Evolutionary conservation across 2,329 filamentous ascomycete genomes (phyloP), one percentile per base, ranked within the genome.

Genomic region (Geoglossum cookeanum): DNA sequence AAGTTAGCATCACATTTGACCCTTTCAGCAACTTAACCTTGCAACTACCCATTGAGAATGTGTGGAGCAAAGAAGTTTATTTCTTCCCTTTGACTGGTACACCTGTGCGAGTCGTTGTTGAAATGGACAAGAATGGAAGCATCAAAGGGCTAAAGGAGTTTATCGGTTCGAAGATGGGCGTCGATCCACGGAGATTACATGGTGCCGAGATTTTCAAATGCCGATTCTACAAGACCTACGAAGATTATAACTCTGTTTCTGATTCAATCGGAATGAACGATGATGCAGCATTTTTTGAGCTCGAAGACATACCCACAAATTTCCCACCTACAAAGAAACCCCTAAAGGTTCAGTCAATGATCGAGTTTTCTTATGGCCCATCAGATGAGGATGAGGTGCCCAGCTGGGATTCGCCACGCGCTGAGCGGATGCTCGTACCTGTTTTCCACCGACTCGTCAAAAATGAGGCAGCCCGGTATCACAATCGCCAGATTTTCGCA

Each of bases 1-100:
- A 97, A 72, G 85, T 97, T 70, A 96, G 90, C 78, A 95, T 98
- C 64, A 97, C 92, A 0, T 98, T 98, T 66, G 92, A 98, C 67
- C 92, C 92, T 0, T 98, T 94, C 75, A 96, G 89, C 69, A 92
- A 94, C 62, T 72, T 98, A 59, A 96, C 92, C 0, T 74, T 98
- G 29, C 92, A 94, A 58, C 74, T 98, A 37, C 92, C 92, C 0
- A 80, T 95, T 57, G 85, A 92, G 67, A 89, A 84, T 61, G 78
- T 87, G 49, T 95, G 88, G 85, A 76, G 74, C 59, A 84, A 84
- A 61, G 75, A 77, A 0, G 74, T 97, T 62, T 83, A 79, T 57
- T 96, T 85, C 67, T 84, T 87, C 59, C 89, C 90, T 1, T 72
- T 92, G 1, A 80, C 84, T 59, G 81, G 85, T 57, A 71, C 73